A percentile compares a stretch with the other conserved stretches of the same genome.
These are phyloP conservation scores for Phytophthora palmivora DNA, from an alignment of 352 stramenopile genomes.

Conservation along the genomic window DNA sequence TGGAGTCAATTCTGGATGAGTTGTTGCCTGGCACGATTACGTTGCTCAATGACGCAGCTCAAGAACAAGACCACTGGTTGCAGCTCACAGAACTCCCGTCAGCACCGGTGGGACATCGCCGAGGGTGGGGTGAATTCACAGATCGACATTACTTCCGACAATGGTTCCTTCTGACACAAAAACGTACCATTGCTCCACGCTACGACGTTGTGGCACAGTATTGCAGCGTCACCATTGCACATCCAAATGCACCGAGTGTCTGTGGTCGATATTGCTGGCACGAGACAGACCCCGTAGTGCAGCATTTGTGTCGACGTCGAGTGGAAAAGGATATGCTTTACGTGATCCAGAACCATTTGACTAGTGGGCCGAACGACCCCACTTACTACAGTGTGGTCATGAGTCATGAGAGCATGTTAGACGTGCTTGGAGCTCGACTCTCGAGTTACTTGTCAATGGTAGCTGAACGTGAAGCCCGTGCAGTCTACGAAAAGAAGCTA, in stretches of 20 bases:
- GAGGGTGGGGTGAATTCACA: constrained; percentile 53
- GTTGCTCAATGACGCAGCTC: constrained; percentile 49
- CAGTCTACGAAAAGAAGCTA: constrained; percentile 64
- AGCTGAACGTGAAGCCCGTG: constrained; percentile 45
- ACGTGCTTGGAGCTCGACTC: constrained; percentile 54
- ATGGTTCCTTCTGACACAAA: constrained; percentile 31
- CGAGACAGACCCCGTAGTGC: constrained; percentile 37
- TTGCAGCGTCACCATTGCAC: constrained; percentile 58
- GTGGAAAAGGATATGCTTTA: constrained; percentile 66
- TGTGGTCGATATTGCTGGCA: constrained; percentile 79
- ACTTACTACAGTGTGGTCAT: constrained; percentile 60
- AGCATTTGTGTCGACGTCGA: constrained; percentile 48
- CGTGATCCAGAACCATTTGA: constrained; percentile 53
- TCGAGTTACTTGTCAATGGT: constrained; percentile 53
- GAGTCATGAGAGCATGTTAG: constrained; percentile 60
- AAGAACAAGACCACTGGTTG: constrained; percentile 47
- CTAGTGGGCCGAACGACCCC: constrained; percentile 43
- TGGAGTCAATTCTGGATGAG: constrained; percentile 59
- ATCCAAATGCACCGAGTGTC: constrained; percentile 62
- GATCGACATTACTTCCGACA: constrained; percentile 60
- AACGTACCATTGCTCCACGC: constrained; percentile 36
- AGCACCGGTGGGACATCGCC: constrained; percentile 53
- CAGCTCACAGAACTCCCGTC: constrained; percentile 30
- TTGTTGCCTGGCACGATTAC: constrained; percentile 62
- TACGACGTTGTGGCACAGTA: constrained; percentile 57